Base-by-base conservation (phyloP, 495 filamentous ascomycete genomes). In the Neurospora sp. region DNA sequence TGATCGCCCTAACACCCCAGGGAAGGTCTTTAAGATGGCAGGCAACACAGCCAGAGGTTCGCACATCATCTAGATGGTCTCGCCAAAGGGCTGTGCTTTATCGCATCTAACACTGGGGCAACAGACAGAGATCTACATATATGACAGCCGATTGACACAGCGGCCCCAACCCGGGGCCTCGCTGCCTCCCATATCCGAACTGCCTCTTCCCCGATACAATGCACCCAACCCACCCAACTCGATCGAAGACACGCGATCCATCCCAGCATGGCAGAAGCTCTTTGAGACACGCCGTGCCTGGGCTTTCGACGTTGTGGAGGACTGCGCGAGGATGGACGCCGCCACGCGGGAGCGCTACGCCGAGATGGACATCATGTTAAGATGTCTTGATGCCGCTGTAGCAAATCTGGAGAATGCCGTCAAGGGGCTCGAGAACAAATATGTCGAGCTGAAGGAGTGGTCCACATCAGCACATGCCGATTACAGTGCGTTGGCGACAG, bases 101-200 rank as follows among this genome's bases (percentile, higher is more conserved):
- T 11, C 27, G 14, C 22, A n/a, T 69, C 76, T 78, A 53, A 74
- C 71, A 5, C 35, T 70, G 68, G 3, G 46, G 42, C n/a, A 61
- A 41, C 74, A 97, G 92, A 91, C 87, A 72, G 93, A 97, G 79
- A 89, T 98, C 73, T 96, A 92, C 76, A 88, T 97, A 41, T 98
- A 95, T 79, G 92, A 96, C 80, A 88, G 90, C 70, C 88, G 90
- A 74, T 88, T 89, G 76, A 87, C 90, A 35, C 83, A 88, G 20
- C 76, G 83, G 20, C 81, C 83, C 41, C 81, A 83, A 65, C 74
- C 81, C 59, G 78, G 77, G 40, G 75, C 82, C 73, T 76, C 80
- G 20, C 76, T 81, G 68, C 72, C 81, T 48, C 82, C 87, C 71
- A 9, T 65, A 37, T 83, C 87, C 76, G 84, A 87, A 72, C 79